Conservation (phyloP, 1,284 basidiomycete species). For the Malassezia furfur region DNA sequence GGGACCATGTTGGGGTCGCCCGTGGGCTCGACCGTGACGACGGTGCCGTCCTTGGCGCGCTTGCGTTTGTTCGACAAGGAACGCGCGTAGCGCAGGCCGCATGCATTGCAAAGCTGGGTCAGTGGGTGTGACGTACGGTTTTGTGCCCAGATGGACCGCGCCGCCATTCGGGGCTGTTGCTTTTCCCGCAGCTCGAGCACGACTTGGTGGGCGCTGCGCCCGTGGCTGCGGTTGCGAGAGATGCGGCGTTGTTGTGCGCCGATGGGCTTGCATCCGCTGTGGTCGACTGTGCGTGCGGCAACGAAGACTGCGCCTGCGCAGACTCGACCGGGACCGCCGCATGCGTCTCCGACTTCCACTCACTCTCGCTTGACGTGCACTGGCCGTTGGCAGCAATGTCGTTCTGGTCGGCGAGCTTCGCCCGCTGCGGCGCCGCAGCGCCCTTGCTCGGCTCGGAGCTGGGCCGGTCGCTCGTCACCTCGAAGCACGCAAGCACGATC, state of each 20-base stretch:
- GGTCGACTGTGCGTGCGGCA: not conserved
- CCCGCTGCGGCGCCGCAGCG: too few species aligned
- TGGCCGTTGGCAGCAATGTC: too few species aligned
- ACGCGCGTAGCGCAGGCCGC: conserved; percentile 43
- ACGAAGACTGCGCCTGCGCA: not conserved
- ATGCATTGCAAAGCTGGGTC: conserved; percentile 39
- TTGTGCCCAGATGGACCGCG: conserved; percentile 53
- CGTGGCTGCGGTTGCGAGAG: conserved; percentile 18
- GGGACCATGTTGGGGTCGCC: conserved; percentile 32
- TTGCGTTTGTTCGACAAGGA: conserved; percentile 34
- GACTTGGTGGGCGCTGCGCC: conserved; percentile 23
- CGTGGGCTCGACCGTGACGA: conserved; percentile 29
- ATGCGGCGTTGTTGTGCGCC: conserved; percentile 7
- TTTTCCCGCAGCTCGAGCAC: conserved; percentile 47
- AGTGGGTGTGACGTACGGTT: conserved; percentile 17
- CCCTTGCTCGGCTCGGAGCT: not conserved
- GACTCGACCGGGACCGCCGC: not conserved
- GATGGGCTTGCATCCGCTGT: not conserved
- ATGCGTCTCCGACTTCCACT: not conserved
- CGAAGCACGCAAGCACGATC: conserved; percentile 52
- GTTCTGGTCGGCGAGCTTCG: too few species aligned
- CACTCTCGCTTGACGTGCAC: not conserved
- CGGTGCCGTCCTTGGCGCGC: conserved; percentile 31
- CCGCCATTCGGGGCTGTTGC: conserved; percentile 83
- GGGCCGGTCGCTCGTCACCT: conserved; percentile 37